Percentiles rank a stretch among this genome's conserved stretches.
Evolutionary conservation across 2,329 filamentous ascomycete species (phyloP).

Genomic region (Volutella citrinella): DNA sequence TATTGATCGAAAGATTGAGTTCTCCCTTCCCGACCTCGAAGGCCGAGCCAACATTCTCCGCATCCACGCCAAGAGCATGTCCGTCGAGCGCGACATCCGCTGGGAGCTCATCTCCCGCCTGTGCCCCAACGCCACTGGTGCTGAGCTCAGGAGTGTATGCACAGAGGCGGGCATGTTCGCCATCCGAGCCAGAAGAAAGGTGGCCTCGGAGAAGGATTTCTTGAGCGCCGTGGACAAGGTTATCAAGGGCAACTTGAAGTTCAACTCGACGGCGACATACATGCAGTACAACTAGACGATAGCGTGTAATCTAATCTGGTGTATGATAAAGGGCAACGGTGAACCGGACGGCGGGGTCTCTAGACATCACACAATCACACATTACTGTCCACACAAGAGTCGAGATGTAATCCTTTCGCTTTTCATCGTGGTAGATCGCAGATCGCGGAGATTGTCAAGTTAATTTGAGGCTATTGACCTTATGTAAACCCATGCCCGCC

Average conservation of each 20-base stretch:
- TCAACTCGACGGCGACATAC: conserved; percentile 97
- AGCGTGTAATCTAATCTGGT: conserved; percentile 28
- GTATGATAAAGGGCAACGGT: conserved; percentile 30
- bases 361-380: conserved; percentile 22
- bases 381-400: conserved; percentile 10
- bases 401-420: background rate
- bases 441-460: no score
- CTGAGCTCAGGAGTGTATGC: conserved; percentile 92
- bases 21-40: conserved; percentile 94
- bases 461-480: no score
- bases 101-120: conserved; percentile 98
- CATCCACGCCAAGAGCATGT: conserved; percentile 99
- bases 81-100: conserved; percentile 94
- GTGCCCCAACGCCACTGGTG: conserved; percentile 95
- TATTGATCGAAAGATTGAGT: conserved; percentile 99
- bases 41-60: conserved; percentile 95
- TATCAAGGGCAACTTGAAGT: conserved; percentile 98
- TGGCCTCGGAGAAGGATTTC: conserved; percentile 98
- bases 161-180: conserved; percentile 99
- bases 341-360: conserved; percentile 22
- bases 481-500: no score
- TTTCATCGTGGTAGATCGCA: conserved; percentile 1
- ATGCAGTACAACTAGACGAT: conserved; percentile 93
- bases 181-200: conserved; percentile 90
- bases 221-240: conserved; percentile 98